Evolutionary conservation across 169 alveolate species (phyloP), one percentile per base, ranked within the genome.

Genomic region (Babesia divergens): DNA sequence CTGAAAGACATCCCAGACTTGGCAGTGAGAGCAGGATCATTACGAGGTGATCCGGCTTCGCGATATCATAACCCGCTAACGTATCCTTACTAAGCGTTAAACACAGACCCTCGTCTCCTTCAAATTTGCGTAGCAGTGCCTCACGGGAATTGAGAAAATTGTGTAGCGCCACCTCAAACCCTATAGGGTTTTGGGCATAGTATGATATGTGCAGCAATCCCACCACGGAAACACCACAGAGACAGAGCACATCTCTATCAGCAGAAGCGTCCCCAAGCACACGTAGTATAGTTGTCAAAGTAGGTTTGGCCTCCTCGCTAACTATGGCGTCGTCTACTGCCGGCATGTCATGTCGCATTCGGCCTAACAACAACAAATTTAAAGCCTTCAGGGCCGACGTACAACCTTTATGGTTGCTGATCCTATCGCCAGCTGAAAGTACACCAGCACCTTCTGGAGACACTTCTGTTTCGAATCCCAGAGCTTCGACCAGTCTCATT

Each of bases 201-300:
- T 62, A 20, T 24, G 47, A 24, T 13, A 32, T 50, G 24, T 62
- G 53, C 29, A 43, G 43, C 34, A 62, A 59, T 11, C 60, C 72
- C 3, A 62, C 6, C 9, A 24, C 28, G 5, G 72, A 44, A 3
- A 37, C 72, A 16, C 72, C 72, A 37, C 72, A 62, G 50, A 46
- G 72, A 32, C 72, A 62, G 14, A 62, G 37, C 42, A 62, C 72
- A 13, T 62, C 72, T n/a, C 72, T 42, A 29, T 62, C 72, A 11
- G 59, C 32, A 6, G 72, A 13, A 13, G 35, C 47, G n/a, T 44
- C 24, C 6, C 59, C 52, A 18, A 62, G 46, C 11, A 47, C 26
- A 6, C 43, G 3, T 32, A 62, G 3, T 8, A 62, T 42, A 0
- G 22, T 24, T 2, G 50, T 22, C 29, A 62, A 32, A 6, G 53